phyloP scores from a whole-genome alignment of 352 stramenopile species.

The Phytopythium oedochilum region DNA sequence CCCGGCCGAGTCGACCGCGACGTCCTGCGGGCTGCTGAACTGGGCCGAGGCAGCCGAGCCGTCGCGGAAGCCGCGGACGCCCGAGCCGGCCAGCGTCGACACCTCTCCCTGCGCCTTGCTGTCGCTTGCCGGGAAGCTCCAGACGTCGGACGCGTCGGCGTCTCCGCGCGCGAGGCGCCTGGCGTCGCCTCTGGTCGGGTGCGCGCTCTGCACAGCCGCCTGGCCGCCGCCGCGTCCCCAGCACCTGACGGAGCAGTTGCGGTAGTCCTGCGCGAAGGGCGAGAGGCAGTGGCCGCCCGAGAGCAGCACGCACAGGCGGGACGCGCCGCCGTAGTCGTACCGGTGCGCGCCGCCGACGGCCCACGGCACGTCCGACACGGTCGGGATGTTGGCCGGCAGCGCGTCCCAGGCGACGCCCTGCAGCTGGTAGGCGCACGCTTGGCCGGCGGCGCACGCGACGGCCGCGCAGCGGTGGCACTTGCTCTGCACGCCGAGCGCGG shows the following conservation, averaged over 20 bases:
- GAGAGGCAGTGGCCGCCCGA: conserved; percentile 80
- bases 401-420: conserved; percentile 82
- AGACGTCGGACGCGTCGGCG: conserved; percentile 57
- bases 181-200: conserved; percentile 32
- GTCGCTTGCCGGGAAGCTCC: conserved; percentile 24
- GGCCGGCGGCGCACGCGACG: conserved; percentile 63
- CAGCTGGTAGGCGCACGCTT: conserved; percentile 88
- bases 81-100: conserved; percentile 86
- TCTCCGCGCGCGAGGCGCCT: conserved; percentile 20
- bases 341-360: conserved; percentile 84
- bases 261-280: conserved; percentile 82
- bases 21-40: conserved; percentile 89
- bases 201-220: conserved; percentile 14
- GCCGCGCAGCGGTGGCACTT: conserved; percentile 94
- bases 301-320: conserved; percentile 90
- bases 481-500: conserved; percentile 81
- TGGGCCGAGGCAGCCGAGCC: conserved; percentile 49
- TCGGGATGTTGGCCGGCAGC: conserved; percentile 89
- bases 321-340: conserved; percentile 89
- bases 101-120: conserved; percentile 87
- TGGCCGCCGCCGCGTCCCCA: conserved; percentile 78
- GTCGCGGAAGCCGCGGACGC: conserved; percentile 73
- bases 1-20: conserved; percentile 89
- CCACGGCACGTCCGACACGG: conserved; percentile 91
- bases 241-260: conserved; percentile 85